Evolutionary conservation across 2,329 filamentous ascomycete species (phyloP).

Genomic region (Sclerotinia trifoliorum): DNA sequence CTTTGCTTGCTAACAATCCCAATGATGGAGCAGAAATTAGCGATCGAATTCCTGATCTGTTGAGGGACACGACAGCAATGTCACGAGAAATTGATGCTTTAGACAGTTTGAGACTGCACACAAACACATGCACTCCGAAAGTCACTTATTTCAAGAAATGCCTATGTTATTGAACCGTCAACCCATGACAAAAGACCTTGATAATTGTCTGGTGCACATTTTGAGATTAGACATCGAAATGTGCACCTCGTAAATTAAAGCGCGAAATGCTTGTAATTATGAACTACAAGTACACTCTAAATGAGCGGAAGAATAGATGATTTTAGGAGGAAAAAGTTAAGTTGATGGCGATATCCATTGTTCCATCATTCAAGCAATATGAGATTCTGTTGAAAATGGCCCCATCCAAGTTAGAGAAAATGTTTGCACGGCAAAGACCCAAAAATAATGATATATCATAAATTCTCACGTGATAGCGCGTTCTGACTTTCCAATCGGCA

Average conservation of each 20-base stretch:
- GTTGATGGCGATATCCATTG: too few species aligned
- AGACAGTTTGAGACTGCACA: not conserved
- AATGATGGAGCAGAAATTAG: not conserved
- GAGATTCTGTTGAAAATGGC: too few species aligned
- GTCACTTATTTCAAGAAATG: not conserved
- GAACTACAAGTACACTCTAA: too few species aligned
- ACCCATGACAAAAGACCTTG: not conserved
- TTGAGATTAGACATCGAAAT: not conserved
- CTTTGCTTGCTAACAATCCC: not conserved
- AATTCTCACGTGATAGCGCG: conserved; percentile 14
- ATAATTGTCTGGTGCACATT: not conserved
- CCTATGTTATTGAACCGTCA: not conserved
- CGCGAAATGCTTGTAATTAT: too few species aligned
- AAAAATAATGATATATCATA: not conserved
- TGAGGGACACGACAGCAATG: not conserved
- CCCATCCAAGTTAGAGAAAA: not conserved
- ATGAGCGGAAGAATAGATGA: too few species aligned
- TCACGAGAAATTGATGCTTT: not conserved
- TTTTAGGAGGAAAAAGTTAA: too few species aligned
- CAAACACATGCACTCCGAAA: not conserved
- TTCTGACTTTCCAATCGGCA: conserved; percentile 3
- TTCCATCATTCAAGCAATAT: too few species aligned
- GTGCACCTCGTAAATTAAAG: too few species aligned
- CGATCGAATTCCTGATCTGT: not conserved
- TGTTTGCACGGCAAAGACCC: too few species aligned